Conservation (phyloP, 768 basidiomycete species). For the Russula sp. region DNA sequence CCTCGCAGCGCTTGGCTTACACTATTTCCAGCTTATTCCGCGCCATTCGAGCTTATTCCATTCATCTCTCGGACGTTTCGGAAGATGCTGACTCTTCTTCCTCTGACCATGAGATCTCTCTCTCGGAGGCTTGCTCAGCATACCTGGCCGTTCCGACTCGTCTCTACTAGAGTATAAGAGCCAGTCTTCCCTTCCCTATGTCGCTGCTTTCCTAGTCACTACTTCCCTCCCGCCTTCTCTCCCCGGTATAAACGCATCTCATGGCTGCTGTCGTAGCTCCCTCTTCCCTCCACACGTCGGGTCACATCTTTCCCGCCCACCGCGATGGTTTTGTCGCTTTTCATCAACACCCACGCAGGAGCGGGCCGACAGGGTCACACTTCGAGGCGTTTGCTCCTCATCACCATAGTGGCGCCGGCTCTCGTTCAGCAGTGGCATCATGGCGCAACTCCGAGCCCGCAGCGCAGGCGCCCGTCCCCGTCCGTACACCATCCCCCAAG, state of each 20-base stretch:
- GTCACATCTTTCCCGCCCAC: neutral
- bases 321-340: neutral
- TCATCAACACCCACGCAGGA: neutral
- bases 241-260: too few relatives aligned
- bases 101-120: too few relatives aligned
- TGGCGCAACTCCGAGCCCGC: slow-evolving; percentile 15
- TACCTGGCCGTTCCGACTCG: neutral
- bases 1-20: too few relatives aligned
- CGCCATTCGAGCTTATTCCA: neutral
- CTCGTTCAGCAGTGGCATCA: slow-evolving; percentile 1
- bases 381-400: slow-evolving; percentile 15
- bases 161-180: neutral
- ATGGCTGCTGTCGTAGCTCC: slow-evolving; percentile 13
- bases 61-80: neutral
- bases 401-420: neutral
- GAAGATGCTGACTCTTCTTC: neutral
- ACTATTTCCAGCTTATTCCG: neutral
- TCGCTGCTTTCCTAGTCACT: neutral
- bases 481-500: neutral
- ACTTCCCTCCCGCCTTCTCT: too few relatives aligned
- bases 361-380: neutral
- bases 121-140: neutral
- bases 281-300: neutral
- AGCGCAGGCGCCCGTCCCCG: neutral
- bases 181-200: neutral